Evolutionary conservation across 495 filamentous ascomycete genomes (phyloP).

Genomic region (Podospora didyma): DNA sequence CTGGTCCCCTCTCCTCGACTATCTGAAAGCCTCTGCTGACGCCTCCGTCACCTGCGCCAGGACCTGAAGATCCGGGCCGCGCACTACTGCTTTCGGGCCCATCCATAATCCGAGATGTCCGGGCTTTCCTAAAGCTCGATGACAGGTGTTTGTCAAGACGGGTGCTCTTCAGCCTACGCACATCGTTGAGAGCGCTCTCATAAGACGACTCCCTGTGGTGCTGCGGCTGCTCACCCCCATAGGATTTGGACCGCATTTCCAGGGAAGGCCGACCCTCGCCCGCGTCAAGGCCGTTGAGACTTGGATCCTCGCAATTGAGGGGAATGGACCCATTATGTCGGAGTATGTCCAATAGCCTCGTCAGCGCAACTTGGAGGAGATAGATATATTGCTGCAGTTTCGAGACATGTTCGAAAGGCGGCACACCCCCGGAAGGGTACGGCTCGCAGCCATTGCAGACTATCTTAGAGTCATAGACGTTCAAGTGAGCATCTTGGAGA

Average conservation of each 20-base stretch:
- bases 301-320: slow-evolving; percentile 72
- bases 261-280: slow-evolving; percentile 49
- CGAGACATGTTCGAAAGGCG: slow-evolving; percentile 59
- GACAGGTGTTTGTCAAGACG: slow-evolving; percentile 91
- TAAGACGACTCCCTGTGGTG: slow-evolving; percentile 70
- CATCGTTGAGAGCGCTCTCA: slow-evolving; percentile 93
- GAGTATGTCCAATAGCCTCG: slow-evolving; percentile 81
- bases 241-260: slow-evolving; percentile 70
- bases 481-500: slow-evolving; percentile 63
- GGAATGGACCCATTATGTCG: slow-evolving; percentile 76
- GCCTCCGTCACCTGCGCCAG: slow-evolving; percentile 54
- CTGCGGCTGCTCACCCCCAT: slow-evolving; percentile 57
- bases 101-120: slow-evolving; percentile 89
- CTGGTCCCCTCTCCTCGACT: slow-evolving; percentile 77
- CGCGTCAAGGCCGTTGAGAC: slow-evolving; percentile 61
- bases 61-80: slow-evolving; percentile 75
- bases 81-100: slow-evolving; percentile 76
- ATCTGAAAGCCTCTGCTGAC: slow-evolving; percentile 62
- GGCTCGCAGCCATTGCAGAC: slow-evolving; percentile 63
- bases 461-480: slow-evolving; percentile 57
- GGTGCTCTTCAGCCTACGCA: slow-evolving; percentile 84
- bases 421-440: slow-evolving; percentile 27
- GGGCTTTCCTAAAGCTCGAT: slow-evolving; percentile 82
- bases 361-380: slow-evolving; percentile 84
- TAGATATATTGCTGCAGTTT: slow-evolving; percentile 93